Evolutionary conservation across 2,329 filamentous ascomycete genomes (phyloP).

Genomic region (Beauveria sp.): DNA sequence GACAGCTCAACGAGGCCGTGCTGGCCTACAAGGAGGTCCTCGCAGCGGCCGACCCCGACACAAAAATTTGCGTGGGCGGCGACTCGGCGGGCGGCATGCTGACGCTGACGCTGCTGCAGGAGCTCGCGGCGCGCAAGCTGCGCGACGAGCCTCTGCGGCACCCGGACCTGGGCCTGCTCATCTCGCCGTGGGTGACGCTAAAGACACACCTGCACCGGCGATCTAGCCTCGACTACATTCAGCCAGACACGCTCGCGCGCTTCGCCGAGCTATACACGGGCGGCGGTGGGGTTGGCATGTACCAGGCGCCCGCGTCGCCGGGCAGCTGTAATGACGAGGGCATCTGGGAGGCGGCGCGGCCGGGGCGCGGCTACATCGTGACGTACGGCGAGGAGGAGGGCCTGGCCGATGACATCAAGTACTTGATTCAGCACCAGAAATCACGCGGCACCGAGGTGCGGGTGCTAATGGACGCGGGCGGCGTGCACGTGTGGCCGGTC

Average conservation of each 20-base stretch:
- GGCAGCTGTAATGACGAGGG: constrained; percentile 58
- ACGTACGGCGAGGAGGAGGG: constrained; percentile 73
- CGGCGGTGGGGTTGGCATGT: constrained; percentile 33
- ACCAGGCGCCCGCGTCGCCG: constrained; percentile 47
- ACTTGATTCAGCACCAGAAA: constrained; percentile 48
- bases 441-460: constrained; percentile 47
- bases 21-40: constrained; percentile 66
- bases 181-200: constrained; percentile 76
- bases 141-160: constrained; percentile 18
- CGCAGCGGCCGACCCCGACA: constrained; percentile 47
- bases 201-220: constrained; percentile 59
- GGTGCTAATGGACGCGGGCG: constrained; percentile 53
- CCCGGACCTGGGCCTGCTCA: constrained; percentile 55
- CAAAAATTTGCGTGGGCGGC: constrained; percentile 62
- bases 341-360: constrained; percentile 62
- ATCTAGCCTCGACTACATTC: constrained; percentile 69
- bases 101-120: constrained; percentile 63
- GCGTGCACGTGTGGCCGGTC: constrained; percentile 79
- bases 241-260: constrained; percentile 54
- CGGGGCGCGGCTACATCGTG: constrained; percentile 59
- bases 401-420: constrained; percentile 61
- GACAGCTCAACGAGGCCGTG: constrained; percentile 62
- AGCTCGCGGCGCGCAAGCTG: constrained; percentile 40
- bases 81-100: constrained; percentile 76
- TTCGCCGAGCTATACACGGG: constrained; percentile 64